phyloP scores from a whole-genome alignment of 805 yeast species.

The Hanseniaspora lachancei region DNA sequence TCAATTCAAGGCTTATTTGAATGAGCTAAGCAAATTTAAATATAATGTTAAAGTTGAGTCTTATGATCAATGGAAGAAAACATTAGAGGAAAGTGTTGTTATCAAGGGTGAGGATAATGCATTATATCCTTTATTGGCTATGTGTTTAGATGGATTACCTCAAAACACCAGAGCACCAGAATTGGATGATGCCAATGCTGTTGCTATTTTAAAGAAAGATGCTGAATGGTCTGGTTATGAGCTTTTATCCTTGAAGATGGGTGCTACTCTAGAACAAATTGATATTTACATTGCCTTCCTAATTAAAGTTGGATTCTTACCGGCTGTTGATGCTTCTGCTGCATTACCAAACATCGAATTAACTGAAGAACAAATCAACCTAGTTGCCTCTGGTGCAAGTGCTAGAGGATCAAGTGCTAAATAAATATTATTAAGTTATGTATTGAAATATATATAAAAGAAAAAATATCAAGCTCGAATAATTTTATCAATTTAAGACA shows the following conservation, averaged over 20 bases:
- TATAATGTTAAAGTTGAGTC: slow-evolving; percentile 49
- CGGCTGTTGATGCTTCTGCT: slow-evolving; percentile 39
- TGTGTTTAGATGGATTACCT: slow-evolving; percentile 86
- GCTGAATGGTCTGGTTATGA: slow-evolving; percentile 52
- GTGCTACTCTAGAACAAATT: slow-evolving; percentile 54
- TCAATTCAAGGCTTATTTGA: slow-evolving; percentile 60
- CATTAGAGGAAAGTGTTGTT: slow-evolving; percentile 64
- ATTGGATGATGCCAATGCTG: slow-evolving; percentile 75
- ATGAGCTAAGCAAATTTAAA: slow-evolving; percentile 55
- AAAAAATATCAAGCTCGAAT: neutral
- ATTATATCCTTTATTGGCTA: slow-evolving; percentile 81
- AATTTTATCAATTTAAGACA: neutral
- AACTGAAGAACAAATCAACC: slow-evolving; percentile 41
- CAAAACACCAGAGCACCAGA: slow-evolving; percentile 90
- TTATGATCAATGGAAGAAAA: slow-evolving; percentile 66
- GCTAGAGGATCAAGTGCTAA: slow-evolving; percentile 57
- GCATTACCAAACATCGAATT: slow-evolving; percentile 46
- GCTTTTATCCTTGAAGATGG: slow-evolving; percentile 48
- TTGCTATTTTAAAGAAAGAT: slow-evolving; percentile 52
- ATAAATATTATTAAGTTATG: neutral
- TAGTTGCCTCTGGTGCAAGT: slow-evolving; percentile 56
- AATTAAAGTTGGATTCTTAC: slow-evolving; percentile 66
- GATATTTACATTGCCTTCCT: slow-evolving; percentile 73
- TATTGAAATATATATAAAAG: neutral
- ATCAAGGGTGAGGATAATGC: slow-evolving; percentile 70